phyloP scores from a whole-genome alignment of 2,329 filamentous ascomycete genomes.

The Apiospora rasikravindrae region DNA sequence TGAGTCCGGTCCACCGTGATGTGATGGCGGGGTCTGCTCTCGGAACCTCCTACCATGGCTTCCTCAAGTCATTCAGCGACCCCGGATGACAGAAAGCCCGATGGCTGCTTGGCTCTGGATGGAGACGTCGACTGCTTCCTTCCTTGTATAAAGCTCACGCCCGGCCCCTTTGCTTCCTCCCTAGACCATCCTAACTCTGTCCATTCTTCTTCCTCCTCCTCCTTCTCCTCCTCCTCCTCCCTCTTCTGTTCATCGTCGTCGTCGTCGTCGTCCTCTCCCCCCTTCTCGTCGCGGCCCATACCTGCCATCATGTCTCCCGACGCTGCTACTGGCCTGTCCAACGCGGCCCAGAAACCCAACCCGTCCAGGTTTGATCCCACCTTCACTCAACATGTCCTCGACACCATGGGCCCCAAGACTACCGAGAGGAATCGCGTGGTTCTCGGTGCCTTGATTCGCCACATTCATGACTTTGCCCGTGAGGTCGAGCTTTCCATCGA shows the following conservation, averaged over 20 bases:
- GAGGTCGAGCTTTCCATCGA: slow-evolving; percentile 78
- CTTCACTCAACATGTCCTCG: slow-evolving; percentile 77
- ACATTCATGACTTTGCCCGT: slow-evolving; percentile 79
- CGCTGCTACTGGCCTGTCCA: slow-evolving; percentile 36
- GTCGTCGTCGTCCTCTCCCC: not conserved
- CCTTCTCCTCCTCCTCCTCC: not conserved
- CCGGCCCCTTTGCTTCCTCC: not conserved
- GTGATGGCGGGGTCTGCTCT: slow-evolving; percentile 33
- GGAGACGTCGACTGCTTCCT: slow-evolving; percentile 9
- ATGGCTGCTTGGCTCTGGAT: not conserved
- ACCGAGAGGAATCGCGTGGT: slow-evolving; percentile 68
- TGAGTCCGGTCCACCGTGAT: slow-evolving; percentile 34
- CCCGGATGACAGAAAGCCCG: not conserved
- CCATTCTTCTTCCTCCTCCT: slow-evolving; percentile 13
- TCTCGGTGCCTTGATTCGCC: slow-evolving; percentile 67
- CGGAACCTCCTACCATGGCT: slow-evolving; percentile 16
- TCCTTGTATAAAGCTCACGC: not conserved
- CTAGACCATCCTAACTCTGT: not conserved
- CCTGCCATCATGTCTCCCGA: slow-evolving; percentile 29
- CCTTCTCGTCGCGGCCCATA: not conserved
- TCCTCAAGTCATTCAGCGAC: slow-evolving; percentile 7
- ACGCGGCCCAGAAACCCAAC: slow-evolving; percentile 34
- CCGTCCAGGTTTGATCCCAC: slow-evolving; percentile 69
- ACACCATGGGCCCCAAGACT: slow-evolving; percentile 74
- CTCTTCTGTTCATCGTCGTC: slow-evolving; percentile 1